These are phyloP conservation scores for Chaetoscypha palmicola DNA, from an alignment of 2,329 filamentous ascomycete genomes.

Conservation along the genomic window DNA sequence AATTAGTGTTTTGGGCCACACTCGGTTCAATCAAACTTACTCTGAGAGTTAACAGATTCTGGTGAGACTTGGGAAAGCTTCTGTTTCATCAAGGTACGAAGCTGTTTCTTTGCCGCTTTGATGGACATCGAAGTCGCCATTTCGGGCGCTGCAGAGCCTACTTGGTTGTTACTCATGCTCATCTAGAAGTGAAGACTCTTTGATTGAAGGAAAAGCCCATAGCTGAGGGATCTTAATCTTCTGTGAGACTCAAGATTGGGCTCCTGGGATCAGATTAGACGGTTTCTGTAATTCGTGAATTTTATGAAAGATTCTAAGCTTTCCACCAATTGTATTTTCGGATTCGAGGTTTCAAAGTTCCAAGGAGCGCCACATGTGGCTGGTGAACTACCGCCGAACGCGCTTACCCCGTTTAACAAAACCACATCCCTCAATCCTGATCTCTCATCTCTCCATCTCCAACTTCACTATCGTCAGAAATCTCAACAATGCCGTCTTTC, in stretches of 20 bases:
- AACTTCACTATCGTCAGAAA: not conserved
- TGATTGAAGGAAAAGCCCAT: too few relatives aligned
- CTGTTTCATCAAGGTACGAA: slow-evolving; percentile 64
- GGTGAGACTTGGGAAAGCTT: slow-evolving; percentile 53
- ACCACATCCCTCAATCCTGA: slow-evolving; percentile 13
- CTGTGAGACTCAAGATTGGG: too few relatives aligned
- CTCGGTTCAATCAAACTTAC: slow-evolving; percentile 48
- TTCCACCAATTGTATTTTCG: not conserved
- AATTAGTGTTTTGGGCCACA: not conserved
- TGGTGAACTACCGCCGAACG: not conserved
- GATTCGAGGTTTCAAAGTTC: too few relatives aligned
- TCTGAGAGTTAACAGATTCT: slow-evolving; percentile 61
- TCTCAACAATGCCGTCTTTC: slow-evolving; percentile 25
- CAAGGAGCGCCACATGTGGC: not conserved
- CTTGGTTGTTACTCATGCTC: too few relatives aligned
- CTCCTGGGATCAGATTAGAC: too few relatives aligned
- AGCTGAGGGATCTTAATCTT: too few relatives aligned
- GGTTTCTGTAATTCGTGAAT: too few relatives aligned
- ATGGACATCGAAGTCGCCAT: slow-evolving; percentile 37
- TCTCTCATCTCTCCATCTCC: not conserved
- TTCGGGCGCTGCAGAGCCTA: too few relatives aligned
- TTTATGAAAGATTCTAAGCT: too few relatives aligned
- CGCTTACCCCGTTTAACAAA: slow-evolving; percentile 2
- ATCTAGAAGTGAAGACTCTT: too few relatives aligned
- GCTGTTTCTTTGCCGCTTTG: slow-evolving; percentile 65